Base-by-base conservation (phyloP, 805 yeast genomes). In the Maudiozyma saulgeensis region DNA sequence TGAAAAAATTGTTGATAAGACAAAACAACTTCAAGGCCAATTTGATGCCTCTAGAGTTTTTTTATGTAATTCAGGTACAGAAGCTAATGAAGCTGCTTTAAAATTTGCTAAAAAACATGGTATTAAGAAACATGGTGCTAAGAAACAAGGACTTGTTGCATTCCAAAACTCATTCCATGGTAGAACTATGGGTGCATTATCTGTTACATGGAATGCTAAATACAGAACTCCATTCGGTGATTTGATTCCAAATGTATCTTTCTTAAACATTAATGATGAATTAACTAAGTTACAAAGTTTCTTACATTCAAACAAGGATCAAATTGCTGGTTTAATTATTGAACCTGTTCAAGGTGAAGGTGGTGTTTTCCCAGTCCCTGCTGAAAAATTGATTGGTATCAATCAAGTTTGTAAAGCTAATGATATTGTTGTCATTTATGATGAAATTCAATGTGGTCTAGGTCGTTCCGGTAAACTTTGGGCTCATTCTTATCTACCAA, bases 341-440 rank as follows among this genome's bases (percentile, higher is more conserved):
- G 99, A 93, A 69, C 99, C 99, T 21, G 83, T 93, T 51, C 99
- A 93, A 72, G 99, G 98, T 57, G 99, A 91, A 71, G 98, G 99
- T 50, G 99, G 99, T 50, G 82, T 91, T 18, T 80, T 81, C 60
- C 80, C 83, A 19, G 77, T 87, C 51, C 73, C 77, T 38, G 56
- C 68, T 0, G 86, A 81, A 41, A 89, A 87, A 62, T 73, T 91
- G 53, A 62, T 73, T 4, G 80, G 79, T 45, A 70, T 91, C 63
- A 82, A 84, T 56, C 67, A 77, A 58, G 68, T 85, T 49, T 87
- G 96, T 64, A 69, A 71, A 49, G 75, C 81, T 49, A 75, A 82
- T 56, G 80, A 84, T 48, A 95, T 86, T 11, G 63, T 87, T 32
- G 77, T 91, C 51, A 90, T 91, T 55, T 89, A 81, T 65, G 99